phyloP scores from a whole-genome alignment of 768 basidiomycete genomes.

The Cyclocybe aegerita region DNA sequence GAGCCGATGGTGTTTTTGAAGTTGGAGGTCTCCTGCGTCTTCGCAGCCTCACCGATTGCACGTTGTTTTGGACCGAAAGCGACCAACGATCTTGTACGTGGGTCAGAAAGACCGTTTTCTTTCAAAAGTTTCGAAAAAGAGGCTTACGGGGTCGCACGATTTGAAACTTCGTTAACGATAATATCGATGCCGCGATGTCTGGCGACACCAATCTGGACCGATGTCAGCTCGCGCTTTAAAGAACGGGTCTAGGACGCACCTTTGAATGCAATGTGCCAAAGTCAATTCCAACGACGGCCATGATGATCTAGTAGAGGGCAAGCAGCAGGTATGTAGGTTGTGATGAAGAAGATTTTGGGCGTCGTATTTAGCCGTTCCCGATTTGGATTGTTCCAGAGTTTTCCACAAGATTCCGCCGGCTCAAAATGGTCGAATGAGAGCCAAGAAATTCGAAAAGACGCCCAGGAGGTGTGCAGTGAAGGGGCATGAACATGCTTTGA shows the following conservation, averaged over 20 bases:
- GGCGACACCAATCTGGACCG: conserved; percentile 85
- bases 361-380: conserved; percentile 1
- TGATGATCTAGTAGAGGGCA: conserved; percentile 30
- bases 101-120: conserved; percentile 22
- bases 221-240: conserved; percentile 10
- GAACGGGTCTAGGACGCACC: conserved; percentile 38
- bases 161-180: conserved; percentile 96
- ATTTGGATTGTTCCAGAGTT: conserved; percentile 5
- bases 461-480: no score
- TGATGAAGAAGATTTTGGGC: conserved; percentile 5
- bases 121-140: conserved; percentile 13
- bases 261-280: conserved; percentile 90
- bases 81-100: conserved; percentile 73
- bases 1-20: conserved; percentile 96
- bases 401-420: no score
- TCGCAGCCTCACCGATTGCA: conserved; percentile 90
- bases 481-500: no score
- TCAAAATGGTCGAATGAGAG: no score
- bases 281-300: conserved; percentile 96
- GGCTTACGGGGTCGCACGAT: conserved; percentile 90
- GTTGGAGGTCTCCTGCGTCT: conserved; percentile 97
- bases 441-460: no score
- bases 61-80: conserved; percentile 93
- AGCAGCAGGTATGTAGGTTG: conserved; percentile 10
- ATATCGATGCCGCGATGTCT: conserved; percentile 97